These are phyloP conservation scores for Lactifluus hygrophoroides DNA, from an alignment of 768 basidiomycete species.

Conservation along the genomic window DNA sequence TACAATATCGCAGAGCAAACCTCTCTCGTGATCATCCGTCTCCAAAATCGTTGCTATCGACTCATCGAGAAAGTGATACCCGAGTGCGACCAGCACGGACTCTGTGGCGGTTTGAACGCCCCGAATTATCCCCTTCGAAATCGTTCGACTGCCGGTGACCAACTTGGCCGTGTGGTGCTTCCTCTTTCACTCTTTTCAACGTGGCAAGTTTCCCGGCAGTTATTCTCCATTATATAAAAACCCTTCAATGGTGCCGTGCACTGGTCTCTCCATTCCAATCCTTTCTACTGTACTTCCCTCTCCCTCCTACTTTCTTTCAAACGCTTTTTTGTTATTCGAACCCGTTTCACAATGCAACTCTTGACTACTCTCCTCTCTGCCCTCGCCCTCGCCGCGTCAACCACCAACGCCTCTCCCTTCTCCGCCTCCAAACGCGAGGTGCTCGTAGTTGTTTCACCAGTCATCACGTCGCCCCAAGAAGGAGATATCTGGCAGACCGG, in stretches of 20 bases:
- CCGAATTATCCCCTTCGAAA: background rate
- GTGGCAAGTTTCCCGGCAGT: background rate
- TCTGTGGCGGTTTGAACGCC: background rate
- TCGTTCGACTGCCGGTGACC: background rate
- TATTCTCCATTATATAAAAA: background rate
- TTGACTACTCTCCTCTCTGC: constrained; percentile 1
- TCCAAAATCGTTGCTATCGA: background rate
- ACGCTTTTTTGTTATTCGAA: no score
- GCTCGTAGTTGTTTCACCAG: background rate
- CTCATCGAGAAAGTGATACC: background rate
- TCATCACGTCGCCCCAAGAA: background rate
- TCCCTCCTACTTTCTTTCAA: no score
- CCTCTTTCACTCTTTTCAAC: background rate
- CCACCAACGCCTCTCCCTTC: constrained; percentile 1
- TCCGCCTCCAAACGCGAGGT: background rate
- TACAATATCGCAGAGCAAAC: background rate
- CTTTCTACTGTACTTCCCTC: background rate
- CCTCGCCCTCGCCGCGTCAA: constrained; percentile 2
- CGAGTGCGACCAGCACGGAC: background rate
- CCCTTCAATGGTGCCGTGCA: background rate
- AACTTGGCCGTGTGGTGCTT: no score
- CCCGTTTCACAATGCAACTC: constrained; percentile 7
- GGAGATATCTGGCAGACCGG: background rate
- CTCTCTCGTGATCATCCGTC: background rate
- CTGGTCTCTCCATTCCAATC: background rate